phyloP scores from a whole-genome alignment of 1,284 basidiomycete species.

The Ganoderma boninense region DNA sequence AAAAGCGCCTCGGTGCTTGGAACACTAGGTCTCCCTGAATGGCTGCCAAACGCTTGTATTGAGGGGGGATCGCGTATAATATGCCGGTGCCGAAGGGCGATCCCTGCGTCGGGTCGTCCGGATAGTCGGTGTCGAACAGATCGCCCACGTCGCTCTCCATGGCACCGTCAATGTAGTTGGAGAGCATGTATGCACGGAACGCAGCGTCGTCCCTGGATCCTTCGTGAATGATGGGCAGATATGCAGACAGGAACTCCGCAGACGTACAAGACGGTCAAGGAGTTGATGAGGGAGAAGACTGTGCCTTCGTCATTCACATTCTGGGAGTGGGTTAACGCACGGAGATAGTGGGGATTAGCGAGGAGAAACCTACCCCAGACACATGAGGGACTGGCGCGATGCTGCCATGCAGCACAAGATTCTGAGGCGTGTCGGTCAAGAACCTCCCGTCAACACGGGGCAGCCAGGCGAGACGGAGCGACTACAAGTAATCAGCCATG shows the following conservation, averaged over 20 bases:
- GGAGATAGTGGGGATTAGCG: background rate
- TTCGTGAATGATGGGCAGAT: background rate
- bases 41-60: conserved; percentile 62
- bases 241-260: background rate
- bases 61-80: conserved; percentile 55
- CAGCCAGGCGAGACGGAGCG: conserved; percentile 41
- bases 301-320: conserved; percentile 15
- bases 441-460: conserved; percentile 49
- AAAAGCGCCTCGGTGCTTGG: conserved; percentile 60
- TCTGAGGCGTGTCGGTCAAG: conserved; percentile 40
- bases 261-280: conserved; percentile 8
- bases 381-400: conserved; percentile 44
- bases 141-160: conserved; percentile 6
- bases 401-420: conserved; percentile 36
- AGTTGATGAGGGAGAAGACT: conserved; percentile 7
- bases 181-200: conserved; percentile 7
- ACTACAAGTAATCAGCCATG: conserved; percentile 18
- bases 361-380: conserved; percentile 32
- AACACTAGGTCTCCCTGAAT: conserved; percentile 61
- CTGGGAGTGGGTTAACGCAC: background rate
- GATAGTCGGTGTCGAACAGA: conserved; percentile 37
- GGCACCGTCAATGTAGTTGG: conserved; percentile 8
- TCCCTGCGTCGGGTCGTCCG: conserved; percentile 45
- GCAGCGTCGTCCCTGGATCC: background rate
- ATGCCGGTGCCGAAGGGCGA: conserved; percentile 61